phyloP scores from a whole-genome alignment of 2,329 filamentous ascomycete genomes.

The Fusarium bulbicola region DNA sequence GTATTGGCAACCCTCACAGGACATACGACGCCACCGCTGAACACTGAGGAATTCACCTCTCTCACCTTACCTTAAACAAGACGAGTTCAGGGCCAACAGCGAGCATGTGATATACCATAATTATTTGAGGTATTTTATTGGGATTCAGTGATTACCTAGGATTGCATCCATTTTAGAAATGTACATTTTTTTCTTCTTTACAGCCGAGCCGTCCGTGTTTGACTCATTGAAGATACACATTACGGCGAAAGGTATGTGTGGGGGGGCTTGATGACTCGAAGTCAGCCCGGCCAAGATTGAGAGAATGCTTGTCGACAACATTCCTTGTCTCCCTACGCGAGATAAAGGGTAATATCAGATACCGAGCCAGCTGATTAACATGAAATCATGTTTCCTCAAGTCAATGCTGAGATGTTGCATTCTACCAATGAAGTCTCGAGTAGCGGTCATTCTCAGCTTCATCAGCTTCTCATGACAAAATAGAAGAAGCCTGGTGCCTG shows the following conservation, averaged over 20 bases:
- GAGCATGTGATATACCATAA: conserved; percentile 38
- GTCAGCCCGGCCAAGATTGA: background rate
- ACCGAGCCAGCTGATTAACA: background rate
- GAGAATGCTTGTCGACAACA: background rate
- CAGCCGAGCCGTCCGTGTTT: conserved; percentile 4
- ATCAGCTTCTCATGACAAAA: conserved; percentile 1
- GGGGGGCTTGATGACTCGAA: conserved; percentile 32
- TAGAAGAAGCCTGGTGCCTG: background rate
- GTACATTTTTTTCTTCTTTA: conserved; percentile 5
- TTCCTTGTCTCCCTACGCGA: conserved; percentile 8
- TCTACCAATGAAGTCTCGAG: background rate
- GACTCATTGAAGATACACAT: conserved; percentile 13
- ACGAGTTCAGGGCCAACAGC: conserved; percentile 16
- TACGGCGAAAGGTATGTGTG: conserved; percentile 10
- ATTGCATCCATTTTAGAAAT: conserved; percentile 27
- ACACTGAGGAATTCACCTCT: conserved; percentile 2
- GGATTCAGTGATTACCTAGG: conserved; percentile 25
- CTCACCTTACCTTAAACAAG: conserved; percentile 8
- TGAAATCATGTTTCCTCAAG: background rate
- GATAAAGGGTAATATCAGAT: background rate
- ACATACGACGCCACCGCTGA: conserved; percentile 49
- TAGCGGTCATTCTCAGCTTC: background rate
- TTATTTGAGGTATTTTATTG: conserved; percentile 12
- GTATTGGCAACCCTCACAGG: conserved; percentile 57
- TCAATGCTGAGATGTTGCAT: background rate